Percentiles rank a stretch among this genome's conserved stretches.
These are phyloP conservation scores for Fusarium begoniae DNA, from an alignment of 2,329 filamentous ascomycete genomes.

Conservation along the genomic window DNA sequence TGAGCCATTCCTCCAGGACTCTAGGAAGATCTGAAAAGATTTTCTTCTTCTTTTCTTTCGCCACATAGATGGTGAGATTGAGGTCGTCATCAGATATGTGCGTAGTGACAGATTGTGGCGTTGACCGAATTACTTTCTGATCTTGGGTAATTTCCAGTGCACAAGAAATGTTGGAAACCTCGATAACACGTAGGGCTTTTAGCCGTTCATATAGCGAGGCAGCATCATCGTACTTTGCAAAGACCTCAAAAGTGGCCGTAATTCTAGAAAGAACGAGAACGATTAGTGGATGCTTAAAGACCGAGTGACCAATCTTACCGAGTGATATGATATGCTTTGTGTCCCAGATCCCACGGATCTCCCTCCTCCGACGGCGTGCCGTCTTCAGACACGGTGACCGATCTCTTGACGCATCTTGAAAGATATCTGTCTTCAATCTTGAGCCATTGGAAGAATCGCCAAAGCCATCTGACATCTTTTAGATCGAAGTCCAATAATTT, in stretches of 20 bases:
- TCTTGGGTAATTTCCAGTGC: not conserved
- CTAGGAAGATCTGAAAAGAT: not conserved
- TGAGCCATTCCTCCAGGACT: not conserved
- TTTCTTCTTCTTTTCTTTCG: not conserved
- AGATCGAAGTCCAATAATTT: slow-evolving; percentile 10
- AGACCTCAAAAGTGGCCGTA: not conserved
- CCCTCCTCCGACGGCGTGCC: not conserved
- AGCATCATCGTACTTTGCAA: not conserved
- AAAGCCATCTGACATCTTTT: not conserved
- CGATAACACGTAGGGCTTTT: not conserved
- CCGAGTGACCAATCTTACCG: slow-evolving; percentile 1
- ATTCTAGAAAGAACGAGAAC: not conserved
- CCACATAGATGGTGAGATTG: not conserved
- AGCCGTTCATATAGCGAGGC: not conserved
- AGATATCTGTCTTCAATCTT: slow-evolving; percentile 16
- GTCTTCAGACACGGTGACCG: not conserved
- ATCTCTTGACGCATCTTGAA: not conserved
- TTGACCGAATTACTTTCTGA: not conserved
- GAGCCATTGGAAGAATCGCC: slow-evolving; percentile 7
- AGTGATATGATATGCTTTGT: slow-evolving; percentile 15
- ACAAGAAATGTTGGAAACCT: not conserved
- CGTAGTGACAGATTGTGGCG: not conserved
- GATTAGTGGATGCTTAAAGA: not conserved
- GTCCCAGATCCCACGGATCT: not conserved
- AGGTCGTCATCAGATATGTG: not conserved